phyloP scores from a whole-genome alignment of 1,284 basidiomycete genomes.

The Melanopsichium pennsylvanicum region DNA sequence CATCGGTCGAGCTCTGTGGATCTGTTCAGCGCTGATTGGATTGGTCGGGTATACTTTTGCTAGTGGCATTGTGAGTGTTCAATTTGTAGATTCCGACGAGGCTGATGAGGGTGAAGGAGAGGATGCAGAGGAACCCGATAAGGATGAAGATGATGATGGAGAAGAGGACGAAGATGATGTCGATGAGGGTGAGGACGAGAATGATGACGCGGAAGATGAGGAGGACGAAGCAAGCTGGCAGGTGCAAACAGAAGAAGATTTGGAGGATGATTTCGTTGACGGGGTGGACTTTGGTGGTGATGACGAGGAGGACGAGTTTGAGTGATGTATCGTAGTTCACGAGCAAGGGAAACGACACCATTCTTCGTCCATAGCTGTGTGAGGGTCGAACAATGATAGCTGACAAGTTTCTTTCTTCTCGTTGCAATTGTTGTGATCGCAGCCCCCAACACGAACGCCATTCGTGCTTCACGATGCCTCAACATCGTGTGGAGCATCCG shows the following conservation, averaged over 20 bases:
- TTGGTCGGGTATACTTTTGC: constrained; percentile 51
- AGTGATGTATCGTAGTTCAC: too few relatives aligned
- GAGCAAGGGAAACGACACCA: too few relatives aligned
- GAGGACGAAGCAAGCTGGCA: too few relatives aligned
- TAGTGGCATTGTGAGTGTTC: constrained; percentile 56
- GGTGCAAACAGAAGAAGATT: constrained; percentile 24
- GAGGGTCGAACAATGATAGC: too few relatives aligned
- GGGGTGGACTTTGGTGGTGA: constrained; percentile 7
- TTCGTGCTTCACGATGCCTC: constrained; percentile 10
- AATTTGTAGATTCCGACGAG: constrained; percentile 21
- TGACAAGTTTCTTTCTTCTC: too few relatives aligned
- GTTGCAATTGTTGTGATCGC: too few relatives aligned
- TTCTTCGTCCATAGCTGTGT: too few relatives aligned
- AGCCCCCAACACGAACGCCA: too few relatives aligned
- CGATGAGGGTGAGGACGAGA: constrained; percentile 20
- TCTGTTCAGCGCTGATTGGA: constrained; percentile 49
- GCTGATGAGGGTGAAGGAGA: constrained; percentile 17
- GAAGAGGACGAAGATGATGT: constrained; percentile 23
- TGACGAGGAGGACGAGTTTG: constrained; percentile 17
- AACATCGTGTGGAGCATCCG: constrained; percentile 1
- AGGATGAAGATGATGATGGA: constrained; percentile 21
- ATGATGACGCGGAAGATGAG: too few relatives aligned
- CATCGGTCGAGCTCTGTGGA: constrained; percentile 47
- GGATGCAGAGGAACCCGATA: constrained; percentile 17
- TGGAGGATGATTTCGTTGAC: constrained; percentile 18